Percentiles rank a stretch among this genome's conserved stretches.
Conservation (phyloP, 108 stramenopile genomes). For the Fragilaria radians region DNA sequence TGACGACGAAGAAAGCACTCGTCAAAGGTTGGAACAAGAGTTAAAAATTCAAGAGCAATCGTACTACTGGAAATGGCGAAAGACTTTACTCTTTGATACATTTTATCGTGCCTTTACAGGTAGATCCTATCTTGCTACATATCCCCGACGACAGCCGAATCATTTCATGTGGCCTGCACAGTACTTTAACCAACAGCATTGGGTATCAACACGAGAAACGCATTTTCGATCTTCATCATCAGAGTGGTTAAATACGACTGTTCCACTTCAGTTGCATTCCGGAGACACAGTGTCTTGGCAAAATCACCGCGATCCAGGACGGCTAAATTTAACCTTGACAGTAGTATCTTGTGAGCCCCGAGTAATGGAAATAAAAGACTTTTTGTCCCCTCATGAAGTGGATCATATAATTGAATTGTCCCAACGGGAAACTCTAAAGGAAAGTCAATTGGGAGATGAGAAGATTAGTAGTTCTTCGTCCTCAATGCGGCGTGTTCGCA, state of each 20-base stretch:
- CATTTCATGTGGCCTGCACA: conserved; percentile 74
- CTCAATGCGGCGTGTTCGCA: conserved; percentile 27
- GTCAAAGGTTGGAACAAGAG: conserved; percentile 34
- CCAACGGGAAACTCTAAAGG: background rate
- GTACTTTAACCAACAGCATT: conserved; percentile 80
- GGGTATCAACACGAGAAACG: conserved; percentile 69
- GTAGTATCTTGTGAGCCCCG: conserved; percentile 37
- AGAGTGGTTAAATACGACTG: conserved; percentile 10
- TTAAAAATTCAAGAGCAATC: conserved; percentile 36
- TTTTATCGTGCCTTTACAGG: conserved; percentile 17
- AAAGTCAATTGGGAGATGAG: background rate
- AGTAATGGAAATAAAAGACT: conserved; percentile 53
- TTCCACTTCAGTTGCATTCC: conserved; percentile 25
- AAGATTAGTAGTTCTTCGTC: conserved; percentile 47
- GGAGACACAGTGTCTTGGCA: conserved; percentile 35
- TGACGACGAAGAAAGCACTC: conserved; percentile 48
- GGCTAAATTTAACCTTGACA: conserved; percentile 10
- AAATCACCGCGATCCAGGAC: conserved; percentile 44
- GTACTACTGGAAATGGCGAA: conserved; percentile 36
- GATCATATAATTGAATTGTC: conserved; percentile 42
- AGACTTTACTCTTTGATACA: conserved; percentile 11
- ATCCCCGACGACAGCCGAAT: conserved; percentile 32
- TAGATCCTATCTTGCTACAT: conserved; percentile 38
- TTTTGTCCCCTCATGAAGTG: conserved; percentile 46
- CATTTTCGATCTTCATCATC: conserved; percentile 54